phyloP scores from a whole-genome alignment of 2,329 filamentous ascomycete species.

The Botrytis squamosa region DNA sequence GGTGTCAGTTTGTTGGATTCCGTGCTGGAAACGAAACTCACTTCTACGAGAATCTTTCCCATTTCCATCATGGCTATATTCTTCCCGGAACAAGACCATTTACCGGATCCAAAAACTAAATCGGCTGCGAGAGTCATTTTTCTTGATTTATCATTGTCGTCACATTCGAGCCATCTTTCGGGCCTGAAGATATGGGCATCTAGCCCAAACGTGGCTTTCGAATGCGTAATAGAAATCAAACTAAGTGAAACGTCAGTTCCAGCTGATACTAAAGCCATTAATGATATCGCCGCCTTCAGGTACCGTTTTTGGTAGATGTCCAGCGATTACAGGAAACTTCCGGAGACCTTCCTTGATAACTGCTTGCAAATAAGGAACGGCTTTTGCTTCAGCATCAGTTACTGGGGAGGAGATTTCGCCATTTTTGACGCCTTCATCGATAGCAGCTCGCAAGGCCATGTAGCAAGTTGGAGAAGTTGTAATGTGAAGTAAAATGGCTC shows the following conservation, averaged over 20 bases:
- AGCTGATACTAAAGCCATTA: slow-evolving; percentile 22
- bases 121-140: slow-evolving; percentile 44
- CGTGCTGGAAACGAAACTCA: slow-evolving; percentile 26
- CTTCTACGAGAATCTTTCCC: slow-evolving; percentile 49
- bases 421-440: not conserved
- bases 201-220: slow-evolving; percentile 35
- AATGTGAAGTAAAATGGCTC: slow-evolving; percentile 23
- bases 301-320: slow-evolving; percentile 27
- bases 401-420: not conserved
- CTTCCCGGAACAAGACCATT: slow-evolving; percentile 47
- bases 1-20: not conserved
- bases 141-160: not conserved
- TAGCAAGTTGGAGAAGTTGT: slow-evolving; percentile 24
- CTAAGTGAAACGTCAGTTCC: not conserved
- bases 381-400: slow-evolving; percentile 15
- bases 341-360: slow-evolving; percentile 50
- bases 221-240: not conserved
- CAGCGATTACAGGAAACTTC: slow-evolving; percentile 45
- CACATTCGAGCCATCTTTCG: slow-evolving; percentile 49
- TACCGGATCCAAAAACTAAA: slow-evolving; percentile 46
- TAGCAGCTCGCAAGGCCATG: slow-evolving; percentile 21
- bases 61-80: slow-evolving; percentile 50
- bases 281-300: slow-evolving; percentile 23
- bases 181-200: slow-evolving; percentile 46
- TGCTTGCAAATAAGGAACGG: slow-evolving; percentile 49